phyloP scores from a whole-genome alignment of 2,329 filamentous ascomycete genomes.

The Lachnum nothofagi region DNA sequence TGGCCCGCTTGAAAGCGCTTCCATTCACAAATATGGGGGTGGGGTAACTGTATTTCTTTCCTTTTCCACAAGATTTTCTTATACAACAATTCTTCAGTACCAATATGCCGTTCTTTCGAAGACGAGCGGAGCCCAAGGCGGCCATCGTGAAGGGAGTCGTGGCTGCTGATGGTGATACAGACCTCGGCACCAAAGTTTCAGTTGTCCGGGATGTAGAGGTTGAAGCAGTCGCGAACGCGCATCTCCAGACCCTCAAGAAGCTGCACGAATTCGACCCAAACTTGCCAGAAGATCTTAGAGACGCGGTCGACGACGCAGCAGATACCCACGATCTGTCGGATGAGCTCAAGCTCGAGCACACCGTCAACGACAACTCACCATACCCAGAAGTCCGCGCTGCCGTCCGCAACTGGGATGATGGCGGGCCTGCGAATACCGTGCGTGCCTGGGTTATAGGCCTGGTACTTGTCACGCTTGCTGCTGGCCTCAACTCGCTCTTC shows the following conservation, averaged over 20 bases:
- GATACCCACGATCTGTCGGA: constrained; percentile 5
- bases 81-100: not conserved
- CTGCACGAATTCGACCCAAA: constrained; percentile 18
- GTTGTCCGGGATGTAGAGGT: not conserved
- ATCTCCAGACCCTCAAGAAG: constrained; percentile 5
- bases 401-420: constrained; percentile 59
- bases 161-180: not conserved
- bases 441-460: constrained; percentile 58
- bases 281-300: constrained; percentile 3
- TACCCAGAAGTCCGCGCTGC: constrained; percentile 40
- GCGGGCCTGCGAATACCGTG: constrained; percentile 59
- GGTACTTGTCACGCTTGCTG: constrained; percentile 28
- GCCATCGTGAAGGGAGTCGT: not conserved
- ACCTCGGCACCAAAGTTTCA: not conserved
- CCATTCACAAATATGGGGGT: not conserved
- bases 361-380: constrained; percentile 15
- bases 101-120: not conserved
- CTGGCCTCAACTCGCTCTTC: constrained; percentile 15
- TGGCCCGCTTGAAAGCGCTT: not conserved
- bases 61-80: not conserved
- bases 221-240: not conserved
- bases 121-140: not conserved
- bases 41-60: not conserved
- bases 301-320: constrained; percentile 6
- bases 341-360: constrained; percentile 10